These are phyloP conservation scores for Dioscorea alata DNA, from an alignment of 106 monocot genomes.

Conservation along the genomic window DNA sequence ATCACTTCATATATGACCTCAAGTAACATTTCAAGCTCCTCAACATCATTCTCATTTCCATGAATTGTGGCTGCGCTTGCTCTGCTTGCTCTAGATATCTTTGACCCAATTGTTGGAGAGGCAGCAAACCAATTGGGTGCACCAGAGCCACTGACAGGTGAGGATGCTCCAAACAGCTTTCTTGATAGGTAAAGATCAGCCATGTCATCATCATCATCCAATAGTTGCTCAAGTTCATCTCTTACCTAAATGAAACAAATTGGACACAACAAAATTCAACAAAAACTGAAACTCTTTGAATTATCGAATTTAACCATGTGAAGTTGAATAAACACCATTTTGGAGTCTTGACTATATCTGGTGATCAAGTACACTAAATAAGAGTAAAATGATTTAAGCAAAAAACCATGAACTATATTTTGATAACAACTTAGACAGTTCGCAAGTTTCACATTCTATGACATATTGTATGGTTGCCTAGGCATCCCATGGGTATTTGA, in stretches of 20 bases:
- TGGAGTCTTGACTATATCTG: too few species aligned
- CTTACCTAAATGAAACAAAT: conserved; percentile 56
- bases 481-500: too few species aligned
- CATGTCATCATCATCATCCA: conserved; percentile 98
- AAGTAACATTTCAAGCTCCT: conserved; percentile 96
- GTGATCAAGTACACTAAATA: too few species aligned
- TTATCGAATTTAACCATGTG: too few species aligned
- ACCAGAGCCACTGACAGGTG: conserved; percentile 58
- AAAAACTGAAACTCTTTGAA: too few species aligned
- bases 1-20: conserved; percentile 36
- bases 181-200: conserved; percentile 94
- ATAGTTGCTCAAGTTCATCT: conserved; percentile 90
- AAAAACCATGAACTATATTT: too few species aligned
- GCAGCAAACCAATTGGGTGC: conserved; percentile 46
- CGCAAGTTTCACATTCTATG: too few species aligned
- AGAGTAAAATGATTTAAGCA: too few species aligned
- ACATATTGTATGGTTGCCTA: too few species aligned
- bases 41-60: conserved; percentile 94
- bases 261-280: neutral
- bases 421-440: too few species aligned
- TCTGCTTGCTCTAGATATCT: conserved; percentile 74
- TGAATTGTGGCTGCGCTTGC: conserved; percentile 71
- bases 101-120: conserved; percentile 79
- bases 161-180: conserved; percentile 54
- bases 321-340: too few species aligned